Base-by-base conservation (phyloP, 352 stramenopile species). In the Globisporangium heterothallicum region DNA sequence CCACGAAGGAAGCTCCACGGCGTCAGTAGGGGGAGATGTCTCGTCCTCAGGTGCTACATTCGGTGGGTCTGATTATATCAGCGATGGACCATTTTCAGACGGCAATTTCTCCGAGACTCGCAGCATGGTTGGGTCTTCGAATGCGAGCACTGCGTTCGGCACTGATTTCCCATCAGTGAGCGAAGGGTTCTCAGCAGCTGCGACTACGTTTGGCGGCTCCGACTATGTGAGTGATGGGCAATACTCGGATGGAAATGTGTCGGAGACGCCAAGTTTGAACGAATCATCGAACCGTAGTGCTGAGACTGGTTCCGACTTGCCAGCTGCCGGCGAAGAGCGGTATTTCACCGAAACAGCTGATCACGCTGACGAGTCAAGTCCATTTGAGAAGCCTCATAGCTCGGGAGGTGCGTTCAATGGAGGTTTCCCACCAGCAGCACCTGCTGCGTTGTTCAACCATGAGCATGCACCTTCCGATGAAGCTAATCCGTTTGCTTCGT, bases 41-140 rank as follows among this genome's bases (percentile, higher is more conserved):
- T 92, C 81, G 13, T 89, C 78, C 3, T 74, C 78, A n/a, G 81
- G 78, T 44, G 81, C 81, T 19, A 92, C 81, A 16, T 86, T 89
- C 56, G 81, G 81, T 18, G 78, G 73, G 2, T 89, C 78, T 30
- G 81, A 92, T 46, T 73, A 74, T 26, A 68, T 79, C 14, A 81
- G 78, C 25, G 78, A 88, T 47, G 72, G 68, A 10, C 58, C 70
- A 26, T 87, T 78, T 68, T 88, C 76, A 16, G 78, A 88, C 43
- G 76, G 69, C 16, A 81, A 74, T 24, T 60, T 75, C 0, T 92
- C 80, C 1, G 80, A 92, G 47, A 88, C 75, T 2, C 70, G 78
- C 16, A 92, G 81, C 25, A 73, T 84, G 24, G 68, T 87, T 46
- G 73, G 79, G 16, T 86, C 76, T 14, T 89, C 78, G 6, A 92